Conservation (phyloP, 1,284 basidiomycete species). For the Malassezia caprae region DNA sequence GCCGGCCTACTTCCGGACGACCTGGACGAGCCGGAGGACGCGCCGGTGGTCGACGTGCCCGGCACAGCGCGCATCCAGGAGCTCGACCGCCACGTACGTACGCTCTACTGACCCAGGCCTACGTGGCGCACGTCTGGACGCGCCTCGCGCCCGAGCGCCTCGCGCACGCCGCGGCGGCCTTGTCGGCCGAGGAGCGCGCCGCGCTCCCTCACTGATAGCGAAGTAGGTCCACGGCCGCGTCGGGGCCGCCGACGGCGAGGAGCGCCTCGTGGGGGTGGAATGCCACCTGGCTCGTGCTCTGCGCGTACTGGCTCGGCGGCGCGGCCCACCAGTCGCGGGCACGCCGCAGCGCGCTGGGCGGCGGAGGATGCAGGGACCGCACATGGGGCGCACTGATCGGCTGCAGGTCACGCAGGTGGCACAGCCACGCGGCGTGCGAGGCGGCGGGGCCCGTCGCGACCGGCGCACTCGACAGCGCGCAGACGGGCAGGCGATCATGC, state of each 20-base stretch:
- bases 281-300: slow-evolving; percentile 34
- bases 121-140: background rate
- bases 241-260: slow-evolving; percentile 38
- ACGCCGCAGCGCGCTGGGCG: background rate
- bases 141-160: background rate
- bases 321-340: background rate
- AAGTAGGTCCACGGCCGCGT: slow-evolving; percentile 24
- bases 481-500: slow-evolving; percentile 72
- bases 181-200: background rate
- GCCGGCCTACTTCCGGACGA: background rate
- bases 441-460: background rate
- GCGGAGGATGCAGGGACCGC: slow-evolving; percentile 16
- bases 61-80: background rate
- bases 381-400: slow-evolving; percentile 4
- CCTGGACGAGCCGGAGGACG: slow-evolving; percentile 2
- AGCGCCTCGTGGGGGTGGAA: slow-evolving; percentile 43
- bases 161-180: background rate
- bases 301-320: slow-evolving; percentile 28
- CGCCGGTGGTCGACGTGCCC: slow-evolving; percentile 1
- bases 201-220: slow-evolving; percentile 10
- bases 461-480: slow-evolving; percentile 55
- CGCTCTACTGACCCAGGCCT: background rate
- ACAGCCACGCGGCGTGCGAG: slow-evolving; percentile 18
- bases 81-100: background rate
- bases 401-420: slow-evolving; percentile 11